Percentiles rank a stretch among this genome's conserved stretches.
These are phyloP conservation scores for Mycena leptocephala DNA, from an alignment of 768 basidiomycete species.

Conservation along the genomic window DNA sequence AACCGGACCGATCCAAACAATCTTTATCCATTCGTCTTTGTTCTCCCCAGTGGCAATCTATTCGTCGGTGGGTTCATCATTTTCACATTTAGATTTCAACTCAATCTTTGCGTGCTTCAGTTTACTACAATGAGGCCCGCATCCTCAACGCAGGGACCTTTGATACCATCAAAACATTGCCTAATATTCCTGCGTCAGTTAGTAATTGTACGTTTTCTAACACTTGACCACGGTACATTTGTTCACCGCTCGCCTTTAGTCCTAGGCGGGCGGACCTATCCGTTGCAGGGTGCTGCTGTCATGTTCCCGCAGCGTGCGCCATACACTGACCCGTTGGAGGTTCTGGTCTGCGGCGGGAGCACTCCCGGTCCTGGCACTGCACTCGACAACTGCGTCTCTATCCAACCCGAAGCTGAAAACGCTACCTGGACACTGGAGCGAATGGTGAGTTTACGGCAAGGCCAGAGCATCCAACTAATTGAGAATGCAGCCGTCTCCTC, in stretches of 20 bases:
- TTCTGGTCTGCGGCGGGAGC: conserved; percentile 86
- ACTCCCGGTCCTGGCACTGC: conserved; percentile 67
- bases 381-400: conserved; percentile 82
- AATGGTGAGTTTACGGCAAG: conserved; percentile 71
- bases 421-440: conserved; percentile 83
- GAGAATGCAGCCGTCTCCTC: conserved; percentile 70
- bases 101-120: conserved; percentile 54
- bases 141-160: conserved; percentile 80
- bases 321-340: conserved; percentile 79
- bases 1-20: conserved; percentile 85
- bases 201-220: conserved; percentile 64
- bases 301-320: conserved; percentile 81
- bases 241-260: conserved; percentile 49
- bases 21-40: conserved; percentile 83
- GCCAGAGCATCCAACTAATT: not conserved
- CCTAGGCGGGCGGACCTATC: conserved; percentile 84
- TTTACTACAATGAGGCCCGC: conserved; percentile 88
- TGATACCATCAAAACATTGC: conserved; percentile 70
- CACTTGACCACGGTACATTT: not conserved
- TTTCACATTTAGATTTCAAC: not conserved
- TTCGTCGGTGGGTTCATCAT: conserved; percentile 73
- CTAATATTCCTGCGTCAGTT: conserved; percentile 85
- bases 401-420: conserved; percentile 74
- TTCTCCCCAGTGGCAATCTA: conserved; percentile 79
- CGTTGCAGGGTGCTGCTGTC: conserved; percentile 80